Evolutionary conservation across 768 basidiomycete genomes (phyloP), one percentile per base, ranked within the genome.

Genomic region (Calocybe indica): DNA sequence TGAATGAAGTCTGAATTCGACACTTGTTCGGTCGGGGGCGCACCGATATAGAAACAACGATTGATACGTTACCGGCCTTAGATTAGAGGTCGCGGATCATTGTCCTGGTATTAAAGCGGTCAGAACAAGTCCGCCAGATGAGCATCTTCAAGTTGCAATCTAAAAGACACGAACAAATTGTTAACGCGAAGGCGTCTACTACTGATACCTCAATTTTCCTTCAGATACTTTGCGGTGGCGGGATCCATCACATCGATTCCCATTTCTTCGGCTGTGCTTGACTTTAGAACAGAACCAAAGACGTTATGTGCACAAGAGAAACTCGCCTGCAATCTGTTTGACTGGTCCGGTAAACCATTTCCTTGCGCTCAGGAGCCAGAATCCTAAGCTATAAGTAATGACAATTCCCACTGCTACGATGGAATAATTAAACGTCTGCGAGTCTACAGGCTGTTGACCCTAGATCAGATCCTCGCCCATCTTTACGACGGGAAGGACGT

Each of bases 361-460:
- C 43, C 84, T 68, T 7, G 86, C 87, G 56, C 79, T 83, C 46
- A 85, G 12, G 4, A 83, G 39, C 87, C 87, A 89, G 56, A 82
- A 82, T 0, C 77, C 77, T n/a, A 83, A 58, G 47, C 79, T 74
- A 61, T 86, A 87, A 1, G 64, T 48, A 3, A 85, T 57, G 11
- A 91, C 83, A 52, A 88, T 85, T 0, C 82, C 85, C 15, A 88
- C 83, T 3, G 86, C 88, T 7, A 88, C 86, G 37, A 83, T 73
- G 0, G 86, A 64, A 58, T 88, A 91, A 60, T 88, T 89, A 51
- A 89, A 67, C 1, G 86, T 86, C 57, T 86, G 78, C 0, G 78
- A 76, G 53, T 78, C 66, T 40, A 89, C 85, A 6, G 85, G 85
- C 77, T 80, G 52, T 34, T n/a, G 14, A 22, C 30, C 3, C 40